phyloP scores from a whole-genome alignment of 441 rosid genomes.

The Adansonia rubrostipa region DNA sequence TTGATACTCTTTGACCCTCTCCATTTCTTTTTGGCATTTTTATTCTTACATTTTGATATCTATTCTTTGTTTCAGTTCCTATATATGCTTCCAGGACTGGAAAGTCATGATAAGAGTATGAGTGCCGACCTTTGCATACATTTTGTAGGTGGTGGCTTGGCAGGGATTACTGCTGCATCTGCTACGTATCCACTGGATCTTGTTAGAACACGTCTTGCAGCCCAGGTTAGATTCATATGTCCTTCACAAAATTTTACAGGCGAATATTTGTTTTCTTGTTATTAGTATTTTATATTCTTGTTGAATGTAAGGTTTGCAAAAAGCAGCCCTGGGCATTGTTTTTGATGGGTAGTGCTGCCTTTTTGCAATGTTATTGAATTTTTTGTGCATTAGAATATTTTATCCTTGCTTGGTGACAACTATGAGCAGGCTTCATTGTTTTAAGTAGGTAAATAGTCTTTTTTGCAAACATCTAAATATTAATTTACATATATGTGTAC shows the following conservation, averaged over 20 bases:
- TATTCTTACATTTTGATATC: constrained; percentile 11
- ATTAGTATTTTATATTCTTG: not conserved
- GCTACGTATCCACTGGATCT: constrained; percentile 95
- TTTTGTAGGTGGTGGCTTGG: constrained; percentile 87
- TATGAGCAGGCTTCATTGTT: not conserved
- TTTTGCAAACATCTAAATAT: not conserved
- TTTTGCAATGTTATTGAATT: not conserved
- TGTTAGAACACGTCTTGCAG: constrained; percentile 95
- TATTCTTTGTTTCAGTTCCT: constrained; percentile 59
- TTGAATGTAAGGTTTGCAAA: not conserved
- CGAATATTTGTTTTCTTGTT: not conserved
- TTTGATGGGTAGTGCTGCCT: not conserved
- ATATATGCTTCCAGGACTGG: constrained; percentile 56
- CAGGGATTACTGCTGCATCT: constrained; percentile 95
- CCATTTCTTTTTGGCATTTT: not conserved
- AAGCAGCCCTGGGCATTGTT: not conserved
- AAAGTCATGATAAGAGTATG: constrained; percentile 49
- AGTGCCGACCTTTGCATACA: constrained; percentile 67
- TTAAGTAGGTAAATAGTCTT: not conserved
- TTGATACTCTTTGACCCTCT: not conserved
- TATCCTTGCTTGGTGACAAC: not conserved
- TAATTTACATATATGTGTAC: not conserved
- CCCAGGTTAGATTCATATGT: constrained; percentile 58
- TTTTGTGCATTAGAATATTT: not conserved
- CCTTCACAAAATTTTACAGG: not conserved